Conservation (phyloP, 2,329 filamentous ascomycete species). For the Microdochium bolleyi region DNA sequence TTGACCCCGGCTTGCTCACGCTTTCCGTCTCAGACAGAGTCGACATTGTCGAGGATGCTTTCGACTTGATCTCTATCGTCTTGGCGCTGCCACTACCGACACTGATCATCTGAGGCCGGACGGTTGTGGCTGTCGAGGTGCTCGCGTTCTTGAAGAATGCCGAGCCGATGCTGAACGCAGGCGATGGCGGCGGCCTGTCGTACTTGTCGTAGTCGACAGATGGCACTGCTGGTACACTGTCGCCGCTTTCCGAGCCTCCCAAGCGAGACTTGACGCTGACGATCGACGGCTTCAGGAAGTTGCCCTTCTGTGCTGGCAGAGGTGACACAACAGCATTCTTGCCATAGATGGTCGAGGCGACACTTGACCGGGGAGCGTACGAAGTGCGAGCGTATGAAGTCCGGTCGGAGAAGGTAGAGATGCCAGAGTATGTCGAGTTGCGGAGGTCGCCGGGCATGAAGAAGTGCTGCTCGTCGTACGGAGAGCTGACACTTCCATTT, state of each 20-base stretch:
- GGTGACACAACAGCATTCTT: conserved; percentile 80
- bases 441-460: conserved; percentile 87
- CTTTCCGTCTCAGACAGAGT: conserved; percentile 9
- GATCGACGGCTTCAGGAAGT: conserved; percentile 82
- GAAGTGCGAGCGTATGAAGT: conserved; percentile 53
- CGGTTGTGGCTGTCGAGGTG: conserved; percentile 46
- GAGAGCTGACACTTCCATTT: conserved; percentile 41
- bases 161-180: conserved; percentile 58
- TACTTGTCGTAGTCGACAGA: conserved; percentile 60
- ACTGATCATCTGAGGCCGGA: conserved; percentile 52
- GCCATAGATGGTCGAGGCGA: conserved; percentile 90
- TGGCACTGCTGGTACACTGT: conserved; percentile 62
- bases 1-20: conserved; percentile 26
- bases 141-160: conserved; percentile 60
- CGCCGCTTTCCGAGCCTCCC: conserved; percentile 41
- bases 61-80: conserved; percentile 23
- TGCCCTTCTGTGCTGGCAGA: conserved; percentile 71
- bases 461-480: conserved; percentile 75
- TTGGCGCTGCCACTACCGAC: conserved; percentile 39
- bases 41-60: conserved; percentile 11
- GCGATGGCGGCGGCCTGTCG: conserved; percentile 30
- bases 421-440: conserved; percentile 81
- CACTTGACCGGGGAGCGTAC: conserved; percentile 58
- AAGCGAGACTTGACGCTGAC: conserved; percentile 79
- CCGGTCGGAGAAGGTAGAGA: conserved; percentile 55